phyloP scores from a whole-genome alignment of 495 filamentous ascomycete genomes.

The Podospora appendiculata region DNA sequence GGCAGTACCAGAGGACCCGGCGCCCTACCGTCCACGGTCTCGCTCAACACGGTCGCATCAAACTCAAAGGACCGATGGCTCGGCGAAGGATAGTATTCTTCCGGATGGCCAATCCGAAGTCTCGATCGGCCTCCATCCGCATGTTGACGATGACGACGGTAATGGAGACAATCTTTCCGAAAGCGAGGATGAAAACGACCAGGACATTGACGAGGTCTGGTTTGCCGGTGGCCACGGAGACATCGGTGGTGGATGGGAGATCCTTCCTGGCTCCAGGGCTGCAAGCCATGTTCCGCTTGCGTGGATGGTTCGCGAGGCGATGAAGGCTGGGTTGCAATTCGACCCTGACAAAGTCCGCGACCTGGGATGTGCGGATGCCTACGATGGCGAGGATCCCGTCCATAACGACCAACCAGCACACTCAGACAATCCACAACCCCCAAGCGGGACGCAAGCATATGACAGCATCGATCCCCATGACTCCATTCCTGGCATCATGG shows the following conservation, averaged over 20 bases:
- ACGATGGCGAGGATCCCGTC: slow-evolving; percentile 5
- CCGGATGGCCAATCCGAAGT: slow-evolving; percentile 17
- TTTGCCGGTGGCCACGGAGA: slow-evolving; percentile 79
- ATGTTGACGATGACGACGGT: slow-evolving; percentile 23
- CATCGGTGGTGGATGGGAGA: slow-evolving; percentile 77
- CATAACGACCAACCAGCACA: not conserved
- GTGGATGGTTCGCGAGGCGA: slow-evolving; percentile 80
- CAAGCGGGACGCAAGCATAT: not conserved
- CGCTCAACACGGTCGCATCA: slow-evolving; percentile 21
- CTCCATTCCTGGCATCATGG: slow-evolving; percentile 27
- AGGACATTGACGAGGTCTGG: slow-evolving; percentile 80
- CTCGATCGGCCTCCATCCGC: slow-evolving; percentile 16
- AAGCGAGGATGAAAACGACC: slow-evolving; percentile 50
- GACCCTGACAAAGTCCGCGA: slow-evolving; percentile 60
- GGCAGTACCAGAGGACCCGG: slow-evolving; percentile 10
- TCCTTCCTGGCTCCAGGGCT: slow-evolving; percentile 46
- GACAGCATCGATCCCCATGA: slow-evolving; percentile 1
- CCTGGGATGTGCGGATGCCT: slow-evolving; percentile 46
- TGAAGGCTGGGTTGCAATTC: slow-evolving; percentile 63
- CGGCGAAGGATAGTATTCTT: slow-evolving; percentile 9
- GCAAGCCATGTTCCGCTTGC: slow-evolving; percentile 70
- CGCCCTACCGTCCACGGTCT: slow-evolving; percentile 40
- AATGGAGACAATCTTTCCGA: slow-evolving; percentile 31
- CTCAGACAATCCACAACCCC: not conserved
- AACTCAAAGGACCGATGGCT: slow-evolving; percentile 2